phyloP scores from a whole-genome alignment of 805 yeast genomes.

The Debaryomyces prosopidis region DNA sequence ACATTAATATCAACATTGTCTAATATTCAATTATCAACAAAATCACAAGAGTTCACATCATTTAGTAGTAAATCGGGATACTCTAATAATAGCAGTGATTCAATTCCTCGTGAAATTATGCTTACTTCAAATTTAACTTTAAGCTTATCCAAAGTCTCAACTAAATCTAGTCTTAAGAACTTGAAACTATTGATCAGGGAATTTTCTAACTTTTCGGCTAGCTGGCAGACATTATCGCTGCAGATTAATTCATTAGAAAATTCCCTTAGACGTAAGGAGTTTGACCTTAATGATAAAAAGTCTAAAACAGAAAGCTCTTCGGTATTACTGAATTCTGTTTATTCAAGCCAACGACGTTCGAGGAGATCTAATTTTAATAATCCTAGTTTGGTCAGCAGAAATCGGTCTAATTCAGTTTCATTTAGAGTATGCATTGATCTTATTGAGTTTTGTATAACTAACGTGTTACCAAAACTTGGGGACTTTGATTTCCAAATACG shows the following conservation, averaged over 20 bases:
- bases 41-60: conserved; percentile 24
- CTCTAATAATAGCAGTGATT: conserved; percentile 8
- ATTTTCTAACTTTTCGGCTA: conserved; percentile 7
- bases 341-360: conserved; percentile 12
- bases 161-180: conserved; percentile 9
- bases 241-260: conserved; percentile 14
- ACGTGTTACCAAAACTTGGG: conserved; percentile 27
- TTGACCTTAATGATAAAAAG: too few species aligned
- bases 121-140: conserved; percentile 17
- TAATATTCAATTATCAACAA: conserved; percentile 25
- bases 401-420: conserved; percentile 40
- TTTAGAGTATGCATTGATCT: conserved; percentile 26
- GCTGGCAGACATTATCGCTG: conserved; percentile 1
- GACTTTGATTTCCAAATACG: conserved; percentile 14
- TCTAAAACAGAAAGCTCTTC: not conserved
- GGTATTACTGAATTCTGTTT: conserved; percentile 7
- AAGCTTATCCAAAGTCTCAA: conserved; percentile 12
- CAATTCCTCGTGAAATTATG: conserved; percentile 17
- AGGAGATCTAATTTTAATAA: conserved; percentile 8
- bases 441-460: conserved; percentile 14
- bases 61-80: conserved; percentile 14
- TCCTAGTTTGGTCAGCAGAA: conserved; percentile 8
- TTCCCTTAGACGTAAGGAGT: conserved; percentile 1
- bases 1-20: conserved; percentile 20
- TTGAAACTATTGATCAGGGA: conserved; percentile 10